Conservation (phyloP, 352 stramenopile genomes). For the Globisporangium alternatum region DNA sequence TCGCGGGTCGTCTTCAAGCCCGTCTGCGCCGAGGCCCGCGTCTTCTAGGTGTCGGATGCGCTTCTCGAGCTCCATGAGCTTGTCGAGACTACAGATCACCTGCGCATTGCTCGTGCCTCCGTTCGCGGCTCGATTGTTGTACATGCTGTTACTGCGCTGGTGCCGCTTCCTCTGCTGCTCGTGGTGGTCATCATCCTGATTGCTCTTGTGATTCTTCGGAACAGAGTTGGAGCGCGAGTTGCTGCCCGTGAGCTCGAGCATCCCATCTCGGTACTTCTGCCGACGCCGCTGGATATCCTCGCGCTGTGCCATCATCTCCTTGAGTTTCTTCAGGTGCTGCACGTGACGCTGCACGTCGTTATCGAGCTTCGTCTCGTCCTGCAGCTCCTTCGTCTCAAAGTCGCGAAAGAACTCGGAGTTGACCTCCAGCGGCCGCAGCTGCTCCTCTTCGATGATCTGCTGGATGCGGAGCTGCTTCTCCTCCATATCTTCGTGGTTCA, state of each 20-base stretch:
- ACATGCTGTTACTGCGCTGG: conserved; percentile 29
- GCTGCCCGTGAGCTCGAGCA: conserved; percentile 43
- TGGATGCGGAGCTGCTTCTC: conserved; percentile 88
- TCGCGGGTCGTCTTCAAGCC: conserved; percentile 29
- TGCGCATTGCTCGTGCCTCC: conserved; percentile 22
- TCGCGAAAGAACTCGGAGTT: conserved; percentile 86
- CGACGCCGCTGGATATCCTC: conserved; percentile 60
- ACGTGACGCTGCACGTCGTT: conserved; percentile 89
- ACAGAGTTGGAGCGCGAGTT: conserved; percentile 26
- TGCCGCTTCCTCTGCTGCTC: conserved; percentile 12
- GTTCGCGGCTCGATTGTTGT: conserved; percentile 25
- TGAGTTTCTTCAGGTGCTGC: conserved; percentile 76
- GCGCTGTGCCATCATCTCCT: conserved; percentile 55
- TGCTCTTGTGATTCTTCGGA: conserved; percentile 27
- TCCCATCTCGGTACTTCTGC: conserved; percentile 61
- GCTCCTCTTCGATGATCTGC: conserved; percentile 91
- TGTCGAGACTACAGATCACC: conserved; percentile 79
- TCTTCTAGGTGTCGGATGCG: conserved; percentile 84
- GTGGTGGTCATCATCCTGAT: conserved; percentile 43
- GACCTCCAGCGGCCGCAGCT: conserved; percentile 89
- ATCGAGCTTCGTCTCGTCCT: conserved; percentile 68
- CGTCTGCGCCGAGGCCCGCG: conserved; percentile 44
- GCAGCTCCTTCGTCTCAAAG: conserved; percentile 73
- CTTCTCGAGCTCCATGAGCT: conserved; percentile 89
- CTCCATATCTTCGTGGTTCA: conserved; percentile 55